phyloP scores from a whole-genome alignment of 208 protist species.

The Leishmania guyanensis region DNA sequence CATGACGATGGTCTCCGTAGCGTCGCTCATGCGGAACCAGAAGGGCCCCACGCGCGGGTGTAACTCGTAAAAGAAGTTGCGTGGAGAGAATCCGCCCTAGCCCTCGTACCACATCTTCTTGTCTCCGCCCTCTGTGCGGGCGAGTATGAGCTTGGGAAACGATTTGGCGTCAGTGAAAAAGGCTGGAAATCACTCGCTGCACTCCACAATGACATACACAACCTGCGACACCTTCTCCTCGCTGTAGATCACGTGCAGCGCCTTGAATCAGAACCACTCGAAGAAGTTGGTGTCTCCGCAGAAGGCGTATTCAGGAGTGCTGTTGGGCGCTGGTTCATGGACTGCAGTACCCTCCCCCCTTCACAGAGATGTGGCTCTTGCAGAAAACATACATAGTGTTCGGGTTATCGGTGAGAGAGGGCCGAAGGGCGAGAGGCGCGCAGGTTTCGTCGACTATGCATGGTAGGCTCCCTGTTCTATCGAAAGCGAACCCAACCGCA shows the following conservation, averaged over 20 bases:
- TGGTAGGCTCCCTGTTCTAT: slow-evolving; percentile 56
- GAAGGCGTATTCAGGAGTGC: slow-evolving; percentile 57
- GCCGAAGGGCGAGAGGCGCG: slow-evolving; percentile 38
- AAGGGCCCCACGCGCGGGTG: slow-evolving; percentile 40
- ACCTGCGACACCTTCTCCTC: slow-evolving; percentile 40
- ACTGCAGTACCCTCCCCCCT: slow-evolving; percentile 44
- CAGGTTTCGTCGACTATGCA: slow-evolving; percentile 51
- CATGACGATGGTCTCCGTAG: slow-evolving; percentile 48
- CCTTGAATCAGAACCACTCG: slow-evolving; percentile 72
- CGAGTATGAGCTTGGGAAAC: slow-evolving; percentile 33
- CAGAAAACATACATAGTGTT: slow-evolving; percentile 74
- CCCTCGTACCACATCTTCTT: slow-evolving; percentile 67
- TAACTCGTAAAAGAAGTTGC: slow-evolving; percentile 51
- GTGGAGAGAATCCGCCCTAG: slow-evolving; percentile 58
- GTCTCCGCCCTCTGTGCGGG: slow-evolving; percentile 58
- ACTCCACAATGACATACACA: slow-evolving; percentile 47
- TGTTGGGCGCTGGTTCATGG: slow-evolving; percentile 44
- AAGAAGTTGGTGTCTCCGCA: slow-evolving; percentile 61
- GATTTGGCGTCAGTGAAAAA: slow-evolving; percentile 41
- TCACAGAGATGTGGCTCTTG: slow-evolving; percentile 64
- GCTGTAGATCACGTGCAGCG: slow-evolving; percentile 44
- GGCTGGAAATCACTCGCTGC: slow-evolving; percentile 63
- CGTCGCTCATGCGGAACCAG: slow-evolving; percentile 41
- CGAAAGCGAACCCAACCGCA: slow-evolving; percentile 52
- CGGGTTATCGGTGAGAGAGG: slow-evolving; percentile 45